These are phyloP conservation scores for Eimeria sp. DNA, from an alignment of 169 alveolate species.

Conservation along the genomic window DNA sequence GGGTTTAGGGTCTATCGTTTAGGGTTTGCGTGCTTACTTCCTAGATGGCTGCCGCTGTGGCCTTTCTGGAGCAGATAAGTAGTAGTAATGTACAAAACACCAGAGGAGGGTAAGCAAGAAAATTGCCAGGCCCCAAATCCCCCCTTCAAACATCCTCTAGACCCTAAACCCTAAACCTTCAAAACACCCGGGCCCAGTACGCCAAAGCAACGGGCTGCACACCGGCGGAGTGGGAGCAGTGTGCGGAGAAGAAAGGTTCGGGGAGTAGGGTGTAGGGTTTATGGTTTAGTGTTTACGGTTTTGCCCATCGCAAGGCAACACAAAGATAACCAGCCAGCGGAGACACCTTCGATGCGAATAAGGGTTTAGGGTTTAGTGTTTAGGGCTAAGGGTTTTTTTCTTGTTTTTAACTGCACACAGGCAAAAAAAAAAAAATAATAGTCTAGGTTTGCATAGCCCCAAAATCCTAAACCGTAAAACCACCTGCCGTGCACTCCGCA, in stretches of 20 bases:
- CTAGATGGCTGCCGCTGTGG: not conserved
- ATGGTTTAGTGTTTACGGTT: not conserved
- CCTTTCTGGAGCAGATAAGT: not conserved
- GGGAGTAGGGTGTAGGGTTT: not conserved
- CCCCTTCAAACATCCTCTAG: conserved; percentile 20
- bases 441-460: too few relatives aligned
- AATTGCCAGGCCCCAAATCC: not conserved
- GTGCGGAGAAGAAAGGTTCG: not conserved
- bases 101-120: not conserved
- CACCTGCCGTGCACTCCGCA: too few relatives aligned
- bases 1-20: conserved; percentile 9
- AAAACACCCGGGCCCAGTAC: not conserved
- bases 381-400: not conserved
- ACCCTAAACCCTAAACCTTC: conserved; percentile 30
- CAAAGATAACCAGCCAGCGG: too few relatives aligned
- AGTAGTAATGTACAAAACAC: not conserved
- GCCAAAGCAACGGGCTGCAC: not conserved
- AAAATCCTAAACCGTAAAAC: too few relatives aligned
- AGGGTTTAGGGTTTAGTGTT: not conserved
- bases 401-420: too few relatives aligned
- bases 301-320: too few relatives aligned
- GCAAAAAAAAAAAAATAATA: too few relatives aligned
- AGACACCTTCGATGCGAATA: too few relatives aligned
- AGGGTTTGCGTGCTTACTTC: conserved; percentile 8
- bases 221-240: not conserved